Evolutionary conservation across 257 asterid genomes (phyloP), one percentile per base, ranked within the genome.

Genomic region (Przewalskia tangutica): DNA sequence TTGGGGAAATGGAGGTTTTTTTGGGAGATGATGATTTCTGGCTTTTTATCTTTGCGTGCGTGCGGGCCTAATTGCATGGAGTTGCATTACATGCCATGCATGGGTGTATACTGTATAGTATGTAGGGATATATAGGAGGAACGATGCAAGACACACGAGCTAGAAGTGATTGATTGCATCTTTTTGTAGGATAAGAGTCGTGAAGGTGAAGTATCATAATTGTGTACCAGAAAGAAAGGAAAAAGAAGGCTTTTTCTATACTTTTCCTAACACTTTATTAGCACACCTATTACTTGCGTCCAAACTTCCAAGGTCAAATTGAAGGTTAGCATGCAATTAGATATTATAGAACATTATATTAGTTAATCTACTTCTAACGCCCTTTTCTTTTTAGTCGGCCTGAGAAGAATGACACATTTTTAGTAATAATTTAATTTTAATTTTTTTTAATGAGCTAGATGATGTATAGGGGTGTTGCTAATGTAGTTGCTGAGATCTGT

Each of bases 31-130:
- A 89, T 91, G 84, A 88, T 89, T 88, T 84, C 81, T 40, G 85
- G 51, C 90, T 86, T 88, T 90, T 90, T 84, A 85, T 84, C 87
- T 81, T 87, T 81, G 83, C 83, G 83, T 81, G 83, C 76, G 65
- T 40, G 83, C 50, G 83, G 83, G 36, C 42, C 23, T 50, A 75
- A 50, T 50, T 75, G 79, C 79, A 50, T 75, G 79, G 6, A 20
- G 7, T 3, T 48, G 76, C 12, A 6, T 50, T 27, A 27, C 32
- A 27, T 27, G 32, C 32, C 64, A 80, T 80, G 32, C 65, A 64
- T 81, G 38, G 42, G 48, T 81, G 17, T 63, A 36, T 42, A 58
- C 32, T 81, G 17, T 63, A 36, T 42, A 58, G 51, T 32, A 16
- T 38, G 54, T 77, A 27, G 27, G 27, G 27, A 23, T 23, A 27